Percentiles rank a stretch among this genome's conserved stretches.
These are phyloP conservation scores for Dalbergia oliveri DNA, from an alignment of 306 rosid species.

Conservation along the genomic window DNA sequence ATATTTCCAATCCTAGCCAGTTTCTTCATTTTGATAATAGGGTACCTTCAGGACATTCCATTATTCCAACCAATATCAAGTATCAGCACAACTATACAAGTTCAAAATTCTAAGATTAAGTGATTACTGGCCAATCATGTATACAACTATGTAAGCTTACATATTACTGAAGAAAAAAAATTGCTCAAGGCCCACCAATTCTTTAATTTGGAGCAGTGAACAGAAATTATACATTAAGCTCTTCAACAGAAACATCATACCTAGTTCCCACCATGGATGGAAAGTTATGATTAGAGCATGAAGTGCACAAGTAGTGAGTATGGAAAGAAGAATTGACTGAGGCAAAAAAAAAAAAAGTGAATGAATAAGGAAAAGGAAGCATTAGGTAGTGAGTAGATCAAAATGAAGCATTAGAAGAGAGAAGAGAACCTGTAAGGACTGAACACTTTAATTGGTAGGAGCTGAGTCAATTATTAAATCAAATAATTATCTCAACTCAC, in stretches of 20 bases:
- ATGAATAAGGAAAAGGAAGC: too few relatives aligned
- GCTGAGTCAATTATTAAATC: constrained; percentile 5
- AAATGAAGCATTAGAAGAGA: too few relatives aligned
- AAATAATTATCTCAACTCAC: constrained; percentile 55
- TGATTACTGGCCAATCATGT: constrained; percentile 4
- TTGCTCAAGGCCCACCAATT: too few relatives aligned
- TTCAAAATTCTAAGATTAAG: constrained; percentile 11
- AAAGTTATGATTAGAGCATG: too few relatives aligned
- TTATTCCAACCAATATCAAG: constrained; percentile 28
- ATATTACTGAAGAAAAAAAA: neutral
- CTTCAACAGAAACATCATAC: constrained; percentile 51
- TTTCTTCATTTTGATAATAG: constrained; percentile 83
- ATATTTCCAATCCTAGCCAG: constrained; percentile 84
- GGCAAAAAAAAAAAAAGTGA: too few relatives aligned
- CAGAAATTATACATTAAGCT: neutral
- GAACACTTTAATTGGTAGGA: too few relatives aligned
- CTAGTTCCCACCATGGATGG: constrained; percentile 87
- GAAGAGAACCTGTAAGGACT: too few relatives aligned
- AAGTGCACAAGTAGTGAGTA: too few relatives aligned
- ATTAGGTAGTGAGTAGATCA: too few relatives aligned
- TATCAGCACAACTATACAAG: constrained; percentile 2
- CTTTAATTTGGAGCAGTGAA: too few relatives aligned
- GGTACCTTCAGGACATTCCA: constrained; percentile 65
- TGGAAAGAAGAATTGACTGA: too few relatives aligned
- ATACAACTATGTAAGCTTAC: neutral